Evolutionary conservation across 75 land plant genomes (phyloP).

Genomic region (Larix kaempferi): DNA sequence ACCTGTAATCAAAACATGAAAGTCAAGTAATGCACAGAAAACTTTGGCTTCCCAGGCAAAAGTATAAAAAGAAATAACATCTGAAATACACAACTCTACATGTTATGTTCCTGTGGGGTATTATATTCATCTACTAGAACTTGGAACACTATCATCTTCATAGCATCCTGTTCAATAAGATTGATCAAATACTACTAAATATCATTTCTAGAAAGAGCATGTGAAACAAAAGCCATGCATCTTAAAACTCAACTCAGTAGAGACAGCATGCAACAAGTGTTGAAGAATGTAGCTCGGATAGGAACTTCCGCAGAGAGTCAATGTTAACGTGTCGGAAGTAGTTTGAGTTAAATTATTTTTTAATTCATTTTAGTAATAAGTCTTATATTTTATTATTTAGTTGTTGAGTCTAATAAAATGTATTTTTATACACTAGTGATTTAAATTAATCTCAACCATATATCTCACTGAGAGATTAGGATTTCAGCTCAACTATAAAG

Average conservation of each 20-base stretch:
- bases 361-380: too few relatives aligned
- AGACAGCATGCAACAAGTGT: background rate
- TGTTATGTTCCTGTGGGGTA: background rate
- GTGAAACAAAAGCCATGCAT: background rate
- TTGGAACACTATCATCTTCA: background rate
- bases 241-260: background rate
- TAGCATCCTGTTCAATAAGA: background rate
- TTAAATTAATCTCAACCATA: too few relatives aligned
- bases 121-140: background rate
- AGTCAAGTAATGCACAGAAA: background rate
- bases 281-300: too few relatives aligned
- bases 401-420: too few relatives aligned
- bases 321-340: too few relatives aligned
- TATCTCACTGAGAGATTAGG: too few relatives aligned
- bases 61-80: background rate
- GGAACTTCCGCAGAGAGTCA: too few relatives aligned
- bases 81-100: background rate
- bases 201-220: background rate
- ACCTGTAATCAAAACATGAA: conserved; percentile 33
- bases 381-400: too few relatives aligned
- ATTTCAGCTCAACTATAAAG: too few relatives aligned
- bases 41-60: background rate
- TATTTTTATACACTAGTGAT: too few relatives aligned
- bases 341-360: too few relatives aligned
- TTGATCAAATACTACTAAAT: background rate